Conservation (phyloP, 169 alveolate species). For the Plasmodium gallinaceum region DNA sequence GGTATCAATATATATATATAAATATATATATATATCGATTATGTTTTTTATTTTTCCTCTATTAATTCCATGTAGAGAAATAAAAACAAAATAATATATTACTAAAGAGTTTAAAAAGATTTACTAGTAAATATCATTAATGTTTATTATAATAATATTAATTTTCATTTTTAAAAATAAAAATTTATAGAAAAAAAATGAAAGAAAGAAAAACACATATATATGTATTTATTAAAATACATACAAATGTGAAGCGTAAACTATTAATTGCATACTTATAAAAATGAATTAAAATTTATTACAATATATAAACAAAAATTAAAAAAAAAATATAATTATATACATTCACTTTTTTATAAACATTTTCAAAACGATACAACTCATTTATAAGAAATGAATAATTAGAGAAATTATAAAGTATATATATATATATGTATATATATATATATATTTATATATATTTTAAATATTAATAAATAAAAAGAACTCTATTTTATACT, state of each 20-base stretch:
- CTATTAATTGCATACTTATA: conserved; percentile 13
- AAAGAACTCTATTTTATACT: background rate
- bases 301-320: conserved; percentile 17
- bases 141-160: conserved; percentile 19
- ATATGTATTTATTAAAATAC: conserved; percentile 19
- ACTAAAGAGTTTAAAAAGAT: background rate
- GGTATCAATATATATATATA: conserved; percentile 10
- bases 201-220: conserved; percentile 11
- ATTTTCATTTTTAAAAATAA: conserved; percentile 67
- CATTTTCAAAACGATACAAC: conserved; percentile 74
- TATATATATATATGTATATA: conserved; percentile 20
- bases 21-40: conserved; percentile 4
- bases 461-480: conserved; percentile 25
- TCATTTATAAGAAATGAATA: conserved; percentile 23
- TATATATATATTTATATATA: conserved; percentile 3
- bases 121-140: background rate
- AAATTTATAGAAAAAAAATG: conserved; percentile 25
- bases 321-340: conserved; percentile 24
- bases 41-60: background rate
- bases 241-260: background rate
- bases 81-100: conserved; percentile 12
- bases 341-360: conserved; percentile 44
- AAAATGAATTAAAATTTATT: conserved; percentile 34
- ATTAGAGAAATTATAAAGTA: background rate
- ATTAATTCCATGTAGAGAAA: conserved; percentile 28